phyloP scores from a whole-genome alignment of 2,329 filamentous ascomycete species.

The Blumeria graminis region DNA sequence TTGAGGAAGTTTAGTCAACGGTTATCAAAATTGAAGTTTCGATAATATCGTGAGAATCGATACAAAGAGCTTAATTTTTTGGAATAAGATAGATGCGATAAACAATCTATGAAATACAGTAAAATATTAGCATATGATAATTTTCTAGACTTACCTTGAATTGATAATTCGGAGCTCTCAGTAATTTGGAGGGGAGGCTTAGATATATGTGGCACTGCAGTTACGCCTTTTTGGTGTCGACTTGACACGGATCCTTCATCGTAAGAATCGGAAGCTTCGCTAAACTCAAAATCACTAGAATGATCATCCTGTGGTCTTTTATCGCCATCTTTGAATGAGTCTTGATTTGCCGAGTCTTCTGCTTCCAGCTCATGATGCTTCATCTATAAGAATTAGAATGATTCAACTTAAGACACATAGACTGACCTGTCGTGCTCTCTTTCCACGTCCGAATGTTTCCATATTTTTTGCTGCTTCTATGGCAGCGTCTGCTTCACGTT shows the following conservation, averaged over 20 bases:
- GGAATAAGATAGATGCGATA: background rate
- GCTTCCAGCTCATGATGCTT: background rate
- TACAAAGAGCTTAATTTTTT: background rate
- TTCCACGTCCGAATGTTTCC: conserved; percentile 66
- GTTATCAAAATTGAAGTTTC: too few species aligned
- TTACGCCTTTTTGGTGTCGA: background rate
- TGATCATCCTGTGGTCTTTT: background rate
- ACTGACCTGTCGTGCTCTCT: conserved; percentile 24
- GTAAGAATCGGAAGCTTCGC: background rate
- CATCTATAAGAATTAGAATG: background rate
- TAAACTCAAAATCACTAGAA: conserved; percentile 1
- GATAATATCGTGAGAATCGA: background rate
- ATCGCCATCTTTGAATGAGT: background rate
- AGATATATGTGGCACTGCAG: background rate
- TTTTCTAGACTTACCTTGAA: background rate
- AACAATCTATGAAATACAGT: background rate
- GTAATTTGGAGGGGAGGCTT: background rate
- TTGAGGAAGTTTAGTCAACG: too few species aligned
- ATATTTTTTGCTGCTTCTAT: conserved; percentile 42
- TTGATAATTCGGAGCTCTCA: background rate
- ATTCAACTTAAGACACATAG: background rate
- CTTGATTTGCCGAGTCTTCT: background rate
- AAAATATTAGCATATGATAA: background rate
- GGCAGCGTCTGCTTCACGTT: conserved; percentile 58
- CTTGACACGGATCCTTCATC: conserved; percentile 1